Percentiles rank a stretch among this genome's conserved stretches.
phyloP scores from a whole-genome alignment of 352 stramenopile genomes.

The Phytophthora ohioensis region DNA sequence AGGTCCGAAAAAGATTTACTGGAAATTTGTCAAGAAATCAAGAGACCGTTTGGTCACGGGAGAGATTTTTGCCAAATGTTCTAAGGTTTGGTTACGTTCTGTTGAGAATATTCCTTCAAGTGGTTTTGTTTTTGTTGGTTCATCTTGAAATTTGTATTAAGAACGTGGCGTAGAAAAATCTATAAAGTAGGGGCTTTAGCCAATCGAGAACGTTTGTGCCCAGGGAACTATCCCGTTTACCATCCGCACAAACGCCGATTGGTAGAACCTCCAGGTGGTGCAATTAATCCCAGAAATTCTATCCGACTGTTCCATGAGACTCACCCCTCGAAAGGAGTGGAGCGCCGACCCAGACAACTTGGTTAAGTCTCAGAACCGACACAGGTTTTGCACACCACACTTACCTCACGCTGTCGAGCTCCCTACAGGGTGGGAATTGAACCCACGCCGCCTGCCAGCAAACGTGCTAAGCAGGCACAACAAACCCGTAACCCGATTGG shows the following conservation, averaged over 20 bases:
- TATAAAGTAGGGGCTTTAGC: constrained; percentile 18
- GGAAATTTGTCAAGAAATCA: neutral
- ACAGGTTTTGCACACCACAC: constrained; percentile 41
- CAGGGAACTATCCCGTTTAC: too few relatives aligned
- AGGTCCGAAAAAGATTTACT: neutral
- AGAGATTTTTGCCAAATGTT: neutral
- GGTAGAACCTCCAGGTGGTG: neutral
- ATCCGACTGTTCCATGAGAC: constrained; percentile 24
- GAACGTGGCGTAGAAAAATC: neutral
- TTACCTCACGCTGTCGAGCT: constrained; percentile 35
- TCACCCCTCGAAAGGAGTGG: constrained; percentile 20
- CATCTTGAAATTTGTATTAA: constrained; percentile 18
- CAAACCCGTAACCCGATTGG: constrained; percentile 4
- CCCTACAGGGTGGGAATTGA: constrained; percentile 11
- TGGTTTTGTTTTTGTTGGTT: neutral
- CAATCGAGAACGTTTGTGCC: too few relatives aligned
- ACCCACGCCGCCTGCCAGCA: constrained; percentile 12
- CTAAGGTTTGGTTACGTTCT: neutral
- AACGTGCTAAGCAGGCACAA: constrained; percentile 1
- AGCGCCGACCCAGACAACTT: constrained; percentile 28
- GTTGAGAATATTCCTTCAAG: neutral
- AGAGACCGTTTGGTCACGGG: neutral
- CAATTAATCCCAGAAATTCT: neutral
- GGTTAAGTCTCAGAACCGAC: constrained; percentile 38
- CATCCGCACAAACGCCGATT: constrained; percentile 12